Conservation (phyloP, 768 basidiomycete species). For the Fomitopsis serialis region DNA sequence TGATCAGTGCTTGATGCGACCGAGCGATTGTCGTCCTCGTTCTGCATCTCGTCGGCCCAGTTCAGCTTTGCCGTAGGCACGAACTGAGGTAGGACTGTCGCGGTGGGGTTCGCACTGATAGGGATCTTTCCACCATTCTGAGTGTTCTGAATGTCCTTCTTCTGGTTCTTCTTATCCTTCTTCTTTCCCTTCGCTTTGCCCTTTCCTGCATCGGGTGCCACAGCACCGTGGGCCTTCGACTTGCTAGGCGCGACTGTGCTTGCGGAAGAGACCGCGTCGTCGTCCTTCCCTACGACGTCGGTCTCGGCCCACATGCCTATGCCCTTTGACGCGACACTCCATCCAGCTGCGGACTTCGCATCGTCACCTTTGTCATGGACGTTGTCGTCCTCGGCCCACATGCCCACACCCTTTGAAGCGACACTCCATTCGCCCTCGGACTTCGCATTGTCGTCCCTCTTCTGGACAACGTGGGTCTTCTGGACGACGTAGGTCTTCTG, state of each 20-base stretch:
- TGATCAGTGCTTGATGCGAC: slow-evolving; percentile 6
- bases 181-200: background rate
- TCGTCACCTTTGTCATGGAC: background rate
- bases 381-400: no score
- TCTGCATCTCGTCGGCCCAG: slow-evolving; percentile 10
- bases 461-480: no score
- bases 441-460: no score
- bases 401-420: no score
- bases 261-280: background rate
- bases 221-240: slow-evolving; percentile 5
- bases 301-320: background rate
- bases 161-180: background rate
- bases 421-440: no score
- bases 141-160: background rate
- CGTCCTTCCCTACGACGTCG: background rate
- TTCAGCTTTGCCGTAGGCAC: background rate
- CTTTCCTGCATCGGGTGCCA: no score
- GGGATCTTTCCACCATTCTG: background rate
- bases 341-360: background rate
- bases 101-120: background rate
- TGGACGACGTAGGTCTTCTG: no score
- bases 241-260: slow-evolving; percentile 4
- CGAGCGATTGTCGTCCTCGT: slow-evolving; percentile 1
- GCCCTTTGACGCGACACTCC: background rate
- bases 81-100: background rate